Conservation (phyloP, 305 asterid species). For the Solanum hybrid region DNA sequence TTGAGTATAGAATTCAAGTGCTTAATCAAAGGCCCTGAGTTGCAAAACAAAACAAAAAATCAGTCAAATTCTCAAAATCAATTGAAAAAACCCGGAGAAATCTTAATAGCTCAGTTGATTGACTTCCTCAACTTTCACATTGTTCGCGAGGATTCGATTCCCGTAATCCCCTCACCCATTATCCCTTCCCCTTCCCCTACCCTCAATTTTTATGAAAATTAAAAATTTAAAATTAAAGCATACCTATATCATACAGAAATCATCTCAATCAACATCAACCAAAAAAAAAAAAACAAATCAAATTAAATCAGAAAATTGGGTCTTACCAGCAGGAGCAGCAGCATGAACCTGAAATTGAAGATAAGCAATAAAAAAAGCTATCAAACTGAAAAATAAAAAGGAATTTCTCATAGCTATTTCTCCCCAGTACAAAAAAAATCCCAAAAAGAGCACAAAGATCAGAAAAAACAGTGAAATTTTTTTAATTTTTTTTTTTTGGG, state of each 20-base stretch:
- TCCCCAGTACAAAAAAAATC: not conserved
- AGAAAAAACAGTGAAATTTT: not conserved
- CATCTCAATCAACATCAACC: not conserved
- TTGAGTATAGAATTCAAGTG: constrained; percentile 72
- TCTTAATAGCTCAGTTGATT: not conserved
- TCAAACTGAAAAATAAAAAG: constrained; percentile 14
- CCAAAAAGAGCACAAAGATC: not conserved
- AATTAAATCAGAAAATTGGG: not conserved
- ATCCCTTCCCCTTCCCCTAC: not conserved
- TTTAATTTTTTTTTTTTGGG: not conserved
- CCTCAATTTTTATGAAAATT: not conserved
- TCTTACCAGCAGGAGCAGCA: constrained; percentile 26
- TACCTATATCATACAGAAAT: constrained; percentile 6
- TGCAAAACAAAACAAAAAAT: not conserved
- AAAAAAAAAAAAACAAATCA: not conserved
- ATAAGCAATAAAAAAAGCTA: constrained; percentile 12
- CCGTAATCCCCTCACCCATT: not conserved
- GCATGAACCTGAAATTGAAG: constrained; percentile 28
- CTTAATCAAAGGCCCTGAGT: constrained; percentile 76
- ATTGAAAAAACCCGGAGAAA: not conserved
- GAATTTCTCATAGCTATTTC: constrained; percentile 13
- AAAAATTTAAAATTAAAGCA: not conserved
- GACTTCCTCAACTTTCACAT: not conserved
- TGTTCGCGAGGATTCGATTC: not conserved
- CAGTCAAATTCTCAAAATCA: not conserved